These are phyloP conservation scores for Podaxis sp. DNA, from an alignment of 768 basidiomycete genomes.

Conservation along the genomic window DNA sequence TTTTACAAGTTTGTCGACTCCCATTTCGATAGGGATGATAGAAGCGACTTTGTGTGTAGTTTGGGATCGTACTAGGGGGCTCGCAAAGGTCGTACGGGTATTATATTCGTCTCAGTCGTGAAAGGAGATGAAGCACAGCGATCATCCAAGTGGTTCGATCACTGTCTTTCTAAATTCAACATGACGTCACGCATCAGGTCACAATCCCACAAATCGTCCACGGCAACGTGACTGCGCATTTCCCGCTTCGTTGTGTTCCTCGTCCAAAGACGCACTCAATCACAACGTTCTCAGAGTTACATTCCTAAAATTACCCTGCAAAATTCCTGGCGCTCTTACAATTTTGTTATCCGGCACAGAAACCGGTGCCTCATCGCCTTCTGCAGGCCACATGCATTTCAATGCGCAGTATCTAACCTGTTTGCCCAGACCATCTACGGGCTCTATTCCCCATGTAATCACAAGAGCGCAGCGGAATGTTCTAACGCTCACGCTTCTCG, in stretches of 20 bases:
- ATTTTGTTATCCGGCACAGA: not conserved
- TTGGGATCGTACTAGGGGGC: not conserved
- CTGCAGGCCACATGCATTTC: not conserved
- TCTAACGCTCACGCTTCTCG: not conserved
- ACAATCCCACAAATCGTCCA: not conserved
- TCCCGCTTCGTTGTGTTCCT: not conserved
- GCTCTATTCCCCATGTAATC: not conserved
- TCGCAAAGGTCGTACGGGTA: not conserved
- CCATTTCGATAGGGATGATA: conserved; percentile 7
- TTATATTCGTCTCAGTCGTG: conserved; percentile 14
- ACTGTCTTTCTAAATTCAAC: conserved; percentile 8
- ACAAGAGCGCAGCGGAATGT: not conserved
- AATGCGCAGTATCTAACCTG: not conserved
- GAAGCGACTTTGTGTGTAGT: not conserved
- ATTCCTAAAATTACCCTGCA: not conserved
- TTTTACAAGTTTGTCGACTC: conserved; percentile 9
- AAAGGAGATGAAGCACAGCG: conserved; percentile 10
- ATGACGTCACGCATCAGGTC: conserved; percentile 4
- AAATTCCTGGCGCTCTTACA: not conserved
- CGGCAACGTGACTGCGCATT: conserved; percentile 2
- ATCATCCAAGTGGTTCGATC: conserved; percentile 1
- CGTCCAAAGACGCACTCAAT: too few species aligned
- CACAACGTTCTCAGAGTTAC: not conserved
- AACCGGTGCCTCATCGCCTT: not conserved
- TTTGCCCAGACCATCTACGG: not conserved